phyloP scores from a whole-genome alignment of 169 alveolate species.

The Plasmodium cynomolgi region DNA sequence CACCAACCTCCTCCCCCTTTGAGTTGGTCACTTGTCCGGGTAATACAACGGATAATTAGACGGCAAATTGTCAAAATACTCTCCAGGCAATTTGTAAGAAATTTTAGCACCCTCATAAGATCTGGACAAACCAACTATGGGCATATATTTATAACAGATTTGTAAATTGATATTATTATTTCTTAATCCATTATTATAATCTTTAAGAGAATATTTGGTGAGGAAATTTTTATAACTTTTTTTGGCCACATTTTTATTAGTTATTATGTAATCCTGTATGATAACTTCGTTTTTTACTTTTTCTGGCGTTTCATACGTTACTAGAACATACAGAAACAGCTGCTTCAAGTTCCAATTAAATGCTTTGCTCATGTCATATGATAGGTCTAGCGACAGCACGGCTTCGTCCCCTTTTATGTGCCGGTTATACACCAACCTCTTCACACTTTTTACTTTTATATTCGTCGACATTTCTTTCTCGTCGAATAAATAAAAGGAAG shows the following conservation, averaged over 20 bases:
- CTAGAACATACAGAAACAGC: slow-evolving; percentile 65
- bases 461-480: slow-evolving; percentile 31
- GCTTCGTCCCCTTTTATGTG: slow-evolving; percentile 72
- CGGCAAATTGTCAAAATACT: slow-evolving; percentile 55
- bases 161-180: slow-evolving; percentile 49
- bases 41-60: slow-evolving; percentile 51
- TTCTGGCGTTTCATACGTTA: slow-evolving; percentile 65
- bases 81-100: slow-evolving; percentile 43
- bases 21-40: slow-evolving; percentile 46
- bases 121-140: slow-evolving; percentile 47
- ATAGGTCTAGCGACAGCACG: slow-evolving; percentile 49
- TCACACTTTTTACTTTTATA: slow-evolving; percentile 45
- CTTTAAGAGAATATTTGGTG: slow-evolving; percentile 66
- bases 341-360: slow-evolving; percentile 73
- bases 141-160: slow-evolving; percentile 74
- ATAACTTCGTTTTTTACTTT: slow-evolving; percentile 52
- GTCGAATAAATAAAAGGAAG: slow-evolving; percentile 72
- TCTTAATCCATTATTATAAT: slow-evolving; percentile 70
- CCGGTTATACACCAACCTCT: slow-evolving; percentile 53
- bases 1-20: not conserved
- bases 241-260: slow-evolving; percentile 18
- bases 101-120: slow-evolving; percentile 57
- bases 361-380: slow-evolving; percentile 74
- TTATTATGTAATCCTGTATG: slow-evolving; percentile 54
- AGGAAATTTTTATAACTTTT: slow-evolving; percentile 23